A percentile compares a stretch with the other conserved stretches of the same genome.
Evolutionary conservation across 139 green algal species (phyloP).

Genomic region (Diplosphaera chodatii): DNA sequence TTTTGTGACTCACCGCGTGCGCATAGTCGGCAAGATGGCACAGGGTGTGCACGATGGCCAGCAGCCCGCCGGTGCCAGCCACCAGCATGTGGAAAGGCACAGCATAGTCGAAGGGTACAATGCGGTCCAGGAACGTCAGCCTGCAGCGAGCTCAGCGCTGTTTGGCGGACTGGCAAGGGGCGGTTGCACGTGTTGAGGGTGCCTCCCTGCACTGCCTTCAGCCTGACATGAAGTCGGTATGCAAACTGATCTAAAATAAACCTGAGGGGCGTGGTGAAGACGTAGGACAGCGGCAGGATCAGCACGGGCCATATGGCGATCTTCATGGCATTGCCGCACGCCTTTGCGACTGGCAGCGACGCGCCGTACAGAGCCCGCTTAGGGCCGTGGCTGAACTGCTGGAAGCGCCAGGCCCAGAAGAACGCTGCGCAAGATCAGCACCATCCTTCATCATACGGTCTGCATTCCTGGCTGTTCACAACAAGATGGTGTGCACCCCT

Average conservation of each 20-base stretch:
- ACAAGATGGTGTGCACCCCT: too few species aligned
- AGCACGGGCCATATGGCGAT: slow-evolving; percentile 3
- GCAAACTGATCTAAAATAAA: too few species aligned
- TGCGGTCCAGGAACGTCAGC: neutral
- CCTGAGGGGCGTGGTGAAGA: neutral
- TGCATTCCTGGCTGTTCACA: too few species aligned
- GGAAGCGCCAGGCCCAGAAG: neutral
- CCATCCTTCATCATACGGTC: too few species aligned
- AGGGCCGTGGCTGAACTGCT: neutral
- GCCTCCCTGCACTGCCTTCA: too few species aligned
- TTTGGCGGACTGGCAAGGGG: too few species aligned
- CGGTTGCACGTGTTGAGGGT: too few species aligned
- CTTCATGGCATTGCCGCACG: neutral
- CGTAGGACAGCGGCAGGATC: neutral
- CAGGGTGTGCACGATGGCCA: neutral
- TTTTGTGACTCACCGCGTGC: neutral
- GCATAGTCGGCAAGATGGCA: neutral
- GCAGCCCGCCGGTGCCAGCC: neutral
- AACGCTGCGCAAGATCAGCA: neutral
- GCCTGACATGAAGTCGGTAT: too few species aligned
- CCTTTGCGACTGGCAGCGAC: neutral
- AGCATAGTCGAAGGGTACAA: neutral
- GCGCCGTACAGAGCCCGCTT: neutral
- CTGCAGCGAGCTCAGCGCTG: too few species aligned
- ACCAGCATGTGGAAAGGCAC: neutral